These are phyloP conservation scores for Fusarium sp. DNA, from an alignment of 2,329 filamentous ascomycete genomes.

Conservation along the genomic window DNA sequence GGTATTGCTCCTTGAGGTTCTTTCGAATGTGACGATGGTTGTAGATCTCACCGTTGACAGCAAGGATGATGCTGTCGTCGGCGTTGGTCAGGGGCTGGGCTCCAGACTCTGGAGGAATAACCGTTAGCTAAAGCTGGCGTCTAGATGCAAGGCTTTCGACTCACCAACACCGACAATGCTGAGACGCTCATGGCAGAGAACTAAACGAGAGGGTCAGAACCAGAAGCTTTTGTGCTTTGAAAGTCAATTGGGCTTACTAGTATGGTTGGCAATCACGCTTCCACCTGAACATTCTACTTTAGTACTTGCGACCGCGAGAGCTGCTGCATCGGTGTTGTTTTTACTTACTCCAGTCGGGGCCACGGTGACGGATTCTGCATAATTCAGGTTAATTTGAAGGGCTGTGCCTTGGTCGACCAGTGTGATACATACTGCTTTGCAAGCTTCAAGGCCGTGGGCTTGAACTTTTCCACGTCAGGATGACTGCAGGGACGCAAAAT, in stretches of 20 bases:
- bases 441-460: conserved; percentile 91
- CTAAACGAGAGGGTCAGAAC: conserved; percentile 56
- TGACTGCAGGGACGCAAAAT: conserved; percentile 62
- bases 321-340: neutral
- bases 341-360: conserved; percentile 96
- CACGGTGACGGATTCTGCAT: conserved; percentile 87
- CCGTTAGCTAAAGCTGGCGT: conserved; percentile 30
- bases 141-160: conserved; percentile 46
- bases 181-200: conserved; percentile 96
- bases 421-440: conserved; percentile 80
- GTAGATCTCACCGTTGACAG: conserved; percentile 99
- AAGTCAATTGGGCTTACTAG: conserved; percentile 69
- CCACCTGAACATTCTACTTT: conserved; percentile 68
- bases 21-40: conserved; percentile 98
- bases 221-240: neutral
- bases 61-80: conserved; percentile 86
- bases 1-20: conserved; percentile 81
- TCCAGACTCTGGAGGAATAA: conserved; percentile 75
- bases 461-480: conserved; percentile 95
- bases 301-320: conserved; percentile 38
- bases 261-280: conserved; percentile 88
- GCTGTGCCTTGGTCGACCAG: neutral
- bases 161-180: conserved; percentile 96
- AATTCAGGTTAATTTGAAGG: conserved; percentile 25
- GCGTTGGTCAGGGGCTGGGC: conserved; percentile 95